phyloP scores from a whole-genome alignment of 805 yeast genomes.

The Kregervanrija pseudodelftensis region DNA sequence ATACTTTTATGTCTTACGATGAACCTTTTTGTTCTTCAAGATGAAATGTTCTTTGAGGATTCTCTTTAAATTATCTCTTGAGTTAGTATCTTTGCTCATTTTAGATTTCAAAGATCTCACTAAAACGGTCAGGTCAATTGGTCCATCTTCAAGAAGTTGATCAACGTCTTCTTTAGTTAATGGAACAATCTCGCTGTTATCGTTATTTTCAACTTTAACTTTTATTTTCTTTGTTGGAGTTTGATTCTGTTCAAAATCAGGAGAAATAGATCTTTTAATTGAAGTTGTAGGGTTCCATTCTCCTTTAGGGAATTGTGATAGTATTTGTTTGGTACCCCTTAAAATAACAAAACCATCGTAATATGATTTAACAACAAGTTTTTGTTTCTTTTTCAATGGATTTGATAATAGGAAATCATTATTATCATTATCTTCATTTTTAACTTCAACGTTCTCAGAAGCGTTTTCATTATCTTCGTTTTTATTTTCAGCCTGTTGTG shows the following conservation, averaged over 20 bases:
- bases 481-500: constrained; percentile 25
- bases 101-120: constrained; percentile 54
- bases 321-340: constrained; percentile 53
- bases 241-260: constrained; percentile 10
- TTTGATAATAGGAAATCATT: background rate
- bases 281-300: constrained; percentile 71
- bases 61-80: constrained; percentile 50
- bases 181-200: constrained; percentile 26
- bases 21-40: constrained; percentile 27
- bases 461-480: constrained; percentile 32
- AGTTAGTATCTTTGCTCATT: constrained; percentile 56
- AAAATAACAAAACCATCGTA: constrained; percentile 51
- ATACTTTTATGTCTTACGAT: constrained; percentile 9
- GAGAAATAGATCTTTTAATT: constrained; percentile 17
- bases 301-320: constrained; percentile 66
- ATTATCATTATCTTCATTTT: constrained; percentile 15
- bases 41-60: constrained; percentile 24
- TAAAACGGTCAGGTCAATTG: constrained; percentile 47
- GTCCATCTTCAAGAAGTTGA: constrained; percentile 48
- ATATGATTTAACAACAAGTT: constrained; percentile 35
- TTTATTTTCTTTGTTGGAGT: constrained; percentile 1
- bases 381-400: constrained; percentile 6
- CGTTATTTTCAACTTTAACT: background rate
- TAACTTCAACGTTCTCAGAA: constrained; percentile 26
- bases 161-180: constrained; percentile 69